Base-by-base conservation (phyloP, 2,329 filamentous ascomycete genomes). In the Aspergillus fijiensis region DNA sequence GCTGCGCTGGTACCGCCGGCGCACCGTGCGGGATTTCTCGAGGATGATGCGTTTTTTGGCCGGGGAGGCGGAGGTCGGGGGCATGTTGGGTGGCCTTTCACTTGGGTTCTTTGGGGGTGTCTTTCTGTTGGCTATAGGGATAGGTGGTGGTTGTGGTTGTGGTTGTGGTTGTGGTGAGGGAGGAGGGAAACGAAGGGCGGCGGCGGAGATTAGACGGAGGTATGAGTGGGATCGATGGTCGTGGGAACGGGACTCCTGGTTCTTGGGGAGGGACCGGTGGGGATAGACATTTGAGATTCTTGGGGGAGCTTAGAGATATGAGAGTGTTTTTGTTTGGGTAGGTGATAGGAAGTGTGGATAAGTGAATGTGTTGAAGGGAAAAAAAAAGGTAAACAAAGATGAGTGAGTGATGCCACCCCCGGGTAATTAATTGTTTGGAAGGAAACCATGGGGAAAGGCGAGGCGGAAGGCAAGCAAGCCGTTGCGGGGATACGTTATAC, bases 1-100 rank as follows among this genome's bases (percentile, higher is more conserved):
- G 63, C 72, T 74, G 61, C 74, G 73, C 55, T 76, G 74, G 59
- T 74, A 76, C 51, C 70, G 70, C 57, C 74, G 74, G 50, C 73
- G 74, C 39, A 76, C 74, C 23, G 70, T 73, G 62, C 68, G 72
- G 58, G 74, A 77, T 67, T 76, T 77, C 55, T 76, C 74, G 48
- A 75, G 65, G 57, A 74, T 68, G 60, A 75, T 68, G 55, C 73
- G 72, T 47, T 55, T 55, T n/a, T 39, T 33, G 31, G 31, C 11
- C 7, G 11, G 33, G 14, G 39, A 7, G 4, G 33, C 33, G 10
- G 27, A 9, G 33, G 33, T 2, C 1, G 33, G 3, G 33, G 33
- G 11, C 33, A 35, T 35, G 3, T 14, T 35, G 1, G 2, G 2
- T 16, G 23, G 3, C 23, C 23, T 4, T 4, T 23, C 23, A 23